A percentile compares a stretch with the other conserved stretches of the same genome.
Evolutionary conservation across 177 flowering plant genomes (phyloP).

Genomic region (Vitis hybrid): DNA sequence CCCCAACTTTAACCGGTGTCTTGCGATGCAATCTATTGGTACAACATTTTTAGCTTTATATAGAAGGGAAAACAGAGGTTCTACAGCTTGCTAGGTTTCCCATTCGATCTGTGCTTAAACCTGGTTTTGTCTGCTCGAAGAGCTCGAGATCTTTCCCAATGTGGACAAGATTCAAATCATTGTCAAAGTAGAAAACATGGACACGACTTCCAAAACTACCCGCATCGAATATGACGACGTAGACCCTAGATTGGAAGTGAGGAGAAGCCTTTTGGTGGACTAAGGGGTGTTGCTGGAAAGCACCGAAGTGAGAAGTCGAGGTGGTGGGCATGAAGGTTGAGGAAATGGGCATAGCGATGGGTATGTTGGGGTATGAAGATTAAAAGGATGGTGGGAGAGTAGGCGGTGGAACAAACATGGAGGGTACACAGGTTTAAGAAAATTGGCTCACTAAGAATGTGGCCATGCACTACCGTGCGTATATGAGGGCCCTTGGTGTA

Average conservation of each 20-base stretch:
- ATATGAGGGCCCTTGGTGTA: too few species aligned
- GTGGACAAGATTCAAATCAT: constrained; percentile 70
- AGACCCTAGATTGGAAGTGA: constrained; percentile 23
- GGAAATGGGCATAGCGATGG: constrained; percentile 9
- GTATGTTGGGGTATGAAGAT: too few species aligned
- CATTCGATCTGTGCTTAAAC: constrained; percentile 46
- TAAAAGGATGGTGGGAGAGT: too few species aligned
- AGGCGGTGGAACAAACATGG: too few species aligned
- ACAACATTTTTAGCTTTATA: constrained; percentile 66
- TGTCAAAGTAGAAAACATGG: constrained; percentile 85
- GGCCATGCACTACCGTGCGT: too few species aligned
- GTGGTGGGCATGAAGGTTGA: constrained; percentile 49
- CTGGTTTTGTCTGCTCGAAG: constrained; percentile 72
- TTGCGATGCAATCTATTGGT: constrained; percentile 47
- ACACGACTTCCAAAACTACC: constrained; percentile 98
- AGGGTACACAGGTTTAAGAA: too few species aligned
- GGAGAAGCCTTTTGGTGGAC: constrained; percentile 19
- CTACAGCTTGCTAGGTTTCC: constrained; percentile 54
- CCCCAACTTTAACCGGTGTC: constrained; percentile 95
- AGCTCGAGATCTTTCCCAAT: constrained; percentile 87
- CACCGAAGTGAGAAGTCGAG: constrained; percentile 13
- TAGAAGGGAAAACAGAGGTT: constrained; percentile 61
- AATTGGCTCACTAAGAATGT: too few species aligned
- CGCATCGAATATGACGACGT: constrained; percentile 93
- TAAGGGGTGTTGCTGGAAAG: constrained; percentile 16